Evolutionary conservation across 2,329 filamentous ascomycete species (phyloP).

Genomic region (Ceratocystis alfenasii): DNA sequence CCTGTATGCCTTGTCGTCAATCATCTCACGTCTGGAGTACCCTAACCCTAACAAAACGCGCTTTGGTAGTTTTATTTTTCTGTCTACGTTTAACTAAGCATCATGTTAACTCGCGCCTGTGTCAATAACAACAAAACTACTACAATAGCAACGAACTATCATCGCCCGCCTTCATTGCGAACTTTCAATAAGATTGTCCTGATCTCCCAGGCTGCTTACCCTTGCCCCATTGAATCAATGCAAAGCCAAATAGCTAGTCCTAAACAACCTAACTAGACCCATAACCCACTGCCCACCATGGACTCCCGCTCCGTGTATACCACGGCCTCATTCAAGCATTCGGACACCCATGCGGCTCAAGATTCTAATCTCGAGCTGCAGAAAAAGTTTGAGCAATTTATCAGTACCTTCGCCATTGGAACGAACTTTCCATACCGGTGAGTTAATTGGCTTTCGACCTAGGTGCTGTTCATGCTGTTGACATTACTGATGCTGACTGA

Average conservation of each 20-base stretch:
- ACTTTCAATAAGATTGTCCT: too few species aligned
- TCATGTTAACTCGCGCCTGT: too few species aligned
- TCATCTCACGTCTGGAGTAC: too few species aligned
- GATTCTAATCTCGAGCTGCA: constrained; percentile 64
- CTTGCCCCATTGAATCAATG: not conserved
- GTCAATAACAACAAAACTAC: too few species aligned
- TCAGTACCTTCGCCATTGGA: constrained; percentile 16
- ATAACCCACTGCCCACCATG: constrained; percentile 9
- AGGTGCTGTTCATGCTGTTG: not conserved
- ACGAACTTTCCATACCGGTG: constrained; percentile 20
- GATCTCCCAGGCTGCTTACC: not conserved
- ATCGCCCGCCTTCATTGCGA: too few species aligned
- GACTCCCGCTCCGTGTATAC: constrained; percentile 21
- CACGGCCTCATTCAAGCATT: constrained; percentile 29
- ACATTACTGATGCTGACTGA: not conserved
- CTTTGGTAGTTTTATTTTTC: too few species aligned
- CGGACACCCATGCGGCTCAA: constrained; percentile 51
- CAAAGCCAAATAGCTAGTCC: not conserved
- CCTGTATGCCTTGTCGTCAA: too few species aligned
- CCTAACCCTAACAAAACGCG: too few species aligned
- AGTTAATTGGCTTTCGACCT: not conserved
- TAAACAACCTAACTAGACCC: too few species aligned
- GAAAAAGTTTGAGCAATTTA: constrained; percentile 73
- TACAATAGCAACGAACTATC: too few species aligned
- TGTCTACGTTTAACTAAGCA: too few species aligned